Evolutionary conservation across 495 filamentous ascomycete genomes (phyloP), one percentile per base, ranked within the genome.

Genomic region (Aspergillus heteromorphus): DNA sequence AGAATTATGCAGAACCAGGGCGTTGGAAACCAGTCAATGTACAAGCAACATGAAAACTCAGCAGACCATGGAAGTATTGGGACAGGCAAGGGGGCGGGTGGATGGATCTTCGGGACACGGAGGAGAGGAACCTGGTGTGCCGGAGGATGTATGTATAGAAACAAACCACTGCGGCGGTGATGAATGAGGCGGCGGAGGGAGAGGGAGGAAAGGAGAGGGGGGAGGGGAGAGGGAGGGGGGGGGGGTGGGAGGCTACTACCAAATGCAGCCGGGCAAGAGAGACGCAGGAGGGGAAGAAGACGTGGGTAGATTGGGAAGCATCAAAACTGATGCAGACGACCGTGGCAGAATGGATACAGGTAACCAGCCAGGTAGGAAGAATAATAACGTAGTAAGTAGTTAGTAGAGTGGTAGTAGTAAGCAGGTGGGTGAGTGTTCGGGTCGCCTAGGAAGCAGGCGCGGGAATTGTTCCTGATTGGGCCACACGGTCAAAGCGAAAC

Each of bases 1-100:
- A 54, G 36, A 38, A 45, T 36, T 30, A 59, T 57, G 51, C 54
- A 55, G 51, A 45, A 19, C 40, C 30, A 53, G n/a, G 45, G 31
- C 40, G 6, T 53, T 49, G 38, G 36, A 43, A 56, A 20, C 52
- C 36, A 9, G 45, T 58, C 51, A 57, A 57, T 53, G 51, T 43
- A 48, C 31, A 50, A 57, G 48, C 48, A 34, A 51, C 10, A 49
- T 29, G 43, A 29, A 23, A 43, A 19, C 9, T 19, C 36, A 45
- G 34, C 25, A 30, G 34, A 51, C 18, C 19, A n/a, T 25, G 45
- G 34, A 43, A 31, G 45, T 51, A 42, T 19, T 30, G 48, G 2
- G 20, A 17, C 34, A 56, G 53, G 53, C 42, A 59, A 53, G 51
- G 48, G 51, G 40, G 23, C 14, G 40, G 40, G 14, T 27, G 19